A percentile compares a stretch with the other conserved stretches of the same genome.
Conservation (phyloP, 1,284 basidiomycete species). For the Cronartium quercuum region DNA sequence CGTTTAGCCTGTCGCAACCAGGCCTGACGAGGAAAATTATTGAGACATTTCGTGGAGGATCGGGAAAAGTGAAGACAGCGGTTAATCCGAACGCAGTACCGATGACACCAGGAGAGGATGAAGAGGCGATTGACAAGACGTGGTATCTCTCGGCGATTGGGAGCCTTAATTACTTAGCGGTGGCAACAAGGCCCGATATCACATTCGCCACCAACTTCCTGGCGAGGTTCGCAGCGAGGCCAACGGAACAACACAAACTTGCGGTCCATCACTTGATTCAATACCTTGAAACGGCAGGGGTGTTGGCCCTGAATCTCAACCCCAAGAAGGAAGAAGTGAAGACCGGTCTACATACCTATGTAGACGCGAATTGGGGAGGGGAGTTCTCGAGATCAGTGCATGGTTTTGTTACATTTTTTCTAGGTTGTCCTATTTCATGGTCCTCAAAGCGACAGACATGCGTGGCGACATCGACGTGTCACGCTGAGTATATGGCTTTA, state of each 20-base stretch:
- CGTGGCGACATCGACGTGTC: too few species aligned
- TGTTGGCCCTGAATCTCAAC: not conserved
- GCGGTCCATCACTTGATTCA: not conserved
- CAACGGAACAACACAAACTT: not conserved
- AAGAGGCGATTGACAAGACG: not conserved
- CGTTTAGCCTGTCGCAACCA: not conserved
- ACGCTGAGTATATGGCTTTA: too few species aligned
- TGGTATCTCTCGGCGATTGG: not conserved
- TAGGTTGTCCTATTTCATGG: not conserved
- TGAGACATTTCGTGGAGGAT: not conserved
- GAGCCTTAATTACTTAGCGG: not conserved
- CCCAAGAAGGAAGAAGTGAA: not conserved
- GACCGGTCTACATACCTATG: not conserved
- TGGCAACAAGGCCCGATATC: not conserved
- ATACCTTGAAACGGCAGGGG: not conserved
- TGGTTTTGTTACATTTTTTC: too few species aligned
- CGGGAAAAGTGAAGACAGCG: not conserved
- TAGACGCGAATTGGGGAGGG: too few species aligned
- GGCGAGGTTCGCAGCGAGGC: not conserved
- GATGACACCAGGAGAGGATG: not conserved
- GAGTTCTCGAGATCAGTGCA: too few species aligned
- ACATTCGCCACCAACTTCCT: not conserved
- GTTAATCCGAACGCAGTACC: not conserved
- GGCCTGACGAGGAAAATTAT: too few species aligned
- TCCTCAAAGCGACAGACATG: not conserved